Evolutionary conservation across 306 rosid genomes (phyloP), one percentile per base, ranked within the genome.

Genomic region (Trichosanthes cucumerina): DNA sequence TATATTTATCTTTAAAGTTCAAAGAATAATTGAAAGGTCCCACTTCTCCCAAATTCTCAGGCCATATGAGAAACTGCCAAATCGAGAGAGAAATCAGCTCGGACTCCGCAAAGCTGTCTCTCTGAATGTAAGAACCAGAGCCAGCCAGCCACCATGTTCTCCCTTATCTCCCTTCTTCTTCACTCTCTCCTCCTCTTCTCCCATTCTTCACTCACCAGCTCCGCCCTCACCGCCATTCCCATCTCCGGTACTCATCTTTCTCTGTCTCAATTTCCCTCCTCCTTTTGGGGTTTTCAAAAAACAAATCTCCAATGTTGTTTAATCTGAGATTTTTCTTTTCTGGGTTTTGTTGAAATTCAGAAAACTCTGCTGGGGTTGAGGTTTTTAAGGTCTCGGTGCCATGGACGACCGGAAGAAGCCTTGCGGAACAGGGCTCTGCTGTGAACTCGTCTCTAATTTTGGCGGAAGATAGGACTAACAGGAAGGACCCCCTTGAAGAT

Each of bases 341-440:
- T 59, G 70, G 58, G 52, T 19, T 52, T 24, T 11, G 4, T 3
- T 38, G 59, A 3, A 16, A 36, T 34, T 28, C 58, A 69, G 82
- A 77, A 33, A 70, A 54, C 41, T 76, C 41, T 80, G 84, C 38
- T 76, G 82, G 77, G 73, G 62, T 58, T 65, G 62, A 59, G 33
- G 31, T 59, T 7, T 39, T 76, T 36, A 78, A 79, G 73, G 58
- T 63, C 47, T 76, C 83, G 31, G 41, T 28, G 81, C 85, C 78
- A 76, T 92, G 90, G 96, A 79, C 46, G 81, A 80, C 78, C 41
- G 85, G 90, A 87, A 90, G 93, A 84, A 84, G 78, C 21, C 71
- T 81, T 73, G 82, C 82, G 39, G 82, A 86, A 39, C 82, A 16
- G 81, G 2, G 63, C 21, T 33, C 36, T 19, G 34, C 28, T 28